These are phyloP conservation scores for Fusarium subglutinans DNA, from an alignment of 2,329 filamentous ascomycete species.

Conservation along the genomic window DNA sequence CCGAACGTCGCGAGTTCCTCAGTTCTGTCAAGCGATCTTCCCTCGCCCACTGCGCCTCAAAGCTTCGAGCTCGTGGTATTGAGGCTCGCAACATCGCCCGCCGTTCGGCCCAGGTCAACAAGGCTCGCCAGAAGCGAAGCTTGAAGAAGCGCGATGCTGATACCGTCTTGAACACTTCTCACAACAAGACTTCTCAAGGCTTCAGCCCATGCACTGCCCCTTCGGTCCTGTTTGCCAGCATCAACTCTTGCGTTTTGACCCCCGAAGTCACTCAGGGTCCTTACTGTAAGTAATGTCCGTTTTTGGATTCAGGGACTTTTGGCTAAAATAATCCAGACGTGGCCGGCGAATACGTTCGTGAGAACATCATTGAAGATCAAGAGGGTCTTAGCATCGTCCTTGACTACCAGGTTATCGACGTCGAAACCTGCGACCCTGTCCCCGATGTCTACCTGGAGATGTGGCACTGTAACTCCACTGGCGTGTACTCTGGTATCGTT, in stretches of 20 bases:
- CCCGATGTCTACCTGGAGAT: conserved; percentile 54
- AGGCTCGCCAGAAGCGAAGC: conserved; percentile 52
- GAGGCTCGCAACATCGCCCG: conserved; percentile 55
- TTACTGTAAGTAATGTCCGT: conserved; percentile 43
- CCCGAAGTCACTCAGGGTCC: conserved; percentile 63
- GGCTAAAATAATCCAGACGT: conserved; percentile 34
- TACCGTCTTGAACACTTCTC: conserved; percentile 45
- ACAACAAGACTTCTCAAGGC: conserved; percentile 50
- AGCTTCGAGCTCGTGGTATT: conserved; percentile 58
- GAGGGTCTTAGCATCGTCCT: conserved; percentile 52
- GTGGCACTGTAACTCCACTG: conserved; percentile 59
- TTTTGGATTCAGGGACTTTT: neutral
- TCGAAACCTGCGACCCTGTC: conserved; percentile 55
- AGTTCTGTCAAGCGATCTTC: conserved; percentile 51
- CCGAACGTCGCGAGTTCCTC: conserved; percentile 58
- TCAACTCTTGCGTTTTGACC: conserved; percentile 57
- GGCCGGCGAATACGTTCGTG: conserved; percentile 46
- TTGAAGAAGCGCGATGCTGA: conserved; percentile 47
- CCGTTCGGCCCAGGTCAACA: conserved; percentile 52
- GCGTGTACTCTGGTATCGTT: conserved; percentile 56
- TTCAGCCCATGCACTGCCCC: conserved; percentile 46
- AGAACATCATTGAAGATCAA: conserved; percentile 53
- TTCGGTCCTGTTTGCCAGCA: conserved; percentile 50
- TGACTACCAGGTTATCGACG: conserved; percentile 57
- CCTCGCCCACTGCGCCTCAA: conserved; percentile 57